phyloP scores from a whole-genome alignment of 148 eudicot genomes.

The Pharnaceum exiguum region DNA sequence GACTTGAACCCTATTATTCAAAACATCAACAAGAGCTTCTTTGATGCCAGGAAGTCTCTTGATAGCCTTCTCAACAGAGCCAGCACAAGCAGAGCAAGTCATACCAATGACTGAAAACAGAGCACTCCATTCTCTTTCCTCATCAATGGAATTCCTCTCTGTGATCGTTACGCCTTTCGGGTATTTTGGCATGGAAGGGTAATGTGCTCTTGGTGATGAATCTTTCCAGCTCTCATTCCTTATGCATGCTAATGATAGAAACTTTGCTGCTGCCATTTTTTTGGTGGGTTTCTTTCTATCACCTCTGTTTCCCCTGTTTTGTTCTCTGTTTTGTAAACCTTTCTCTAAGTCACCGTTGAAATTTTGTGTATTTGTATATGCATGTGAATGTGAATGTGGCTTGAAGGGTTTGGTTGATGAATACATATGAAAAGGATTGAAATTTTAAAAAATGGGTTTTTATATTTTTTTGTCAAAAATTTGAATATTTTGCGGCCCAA shows the following conservation, averaged over 20 bases:
- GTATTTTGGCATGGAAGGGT: constrained; percentile 77
- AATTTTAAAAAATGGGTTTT: too few species aligned
- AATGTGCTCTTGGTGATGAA: constrained; percentile 54
- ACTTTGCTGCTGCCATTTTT: constrained; percentile 37
- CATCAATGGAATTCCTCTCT: constrained; percentile 24
- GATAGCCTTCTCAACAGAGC: constrained; percentile 73
- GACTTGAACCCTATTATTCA: constrained; percentile 69
- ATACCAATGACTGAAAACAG: constrained; percentile 65
- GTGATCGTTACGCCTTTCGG: constrained; percentile 52
- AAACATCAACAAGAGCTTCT: constrained; percentile 66
- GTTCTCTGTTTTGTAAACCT: too few species aligned
- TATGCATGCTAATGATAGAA: constrained; percentile 40
- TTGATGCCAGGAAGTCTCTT: constrained; percentile 72
- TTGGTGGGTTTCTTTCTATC: too few species aligned
- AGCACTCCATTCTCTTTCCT: constrained; percentile 42
- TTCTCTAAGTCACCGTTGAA: neutral
- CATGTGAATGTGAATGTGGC: too few species aligned
- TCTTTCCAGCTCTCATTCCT: constrained; percentile 26
- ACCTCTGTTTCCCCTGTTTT: neutral
- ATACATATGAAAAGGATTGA: neutral
- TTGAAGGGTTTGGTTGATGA: neutral
- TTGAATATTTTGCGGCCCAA: neutral
- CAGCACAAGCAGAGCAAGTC: constrained; percentile 89
- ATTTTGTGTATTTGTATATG: neutral
- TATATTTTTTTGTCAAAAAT: neutral